Conservation (phyloP, 106 monocot genomes). For the Apostasia shenzhenica region DNA sequence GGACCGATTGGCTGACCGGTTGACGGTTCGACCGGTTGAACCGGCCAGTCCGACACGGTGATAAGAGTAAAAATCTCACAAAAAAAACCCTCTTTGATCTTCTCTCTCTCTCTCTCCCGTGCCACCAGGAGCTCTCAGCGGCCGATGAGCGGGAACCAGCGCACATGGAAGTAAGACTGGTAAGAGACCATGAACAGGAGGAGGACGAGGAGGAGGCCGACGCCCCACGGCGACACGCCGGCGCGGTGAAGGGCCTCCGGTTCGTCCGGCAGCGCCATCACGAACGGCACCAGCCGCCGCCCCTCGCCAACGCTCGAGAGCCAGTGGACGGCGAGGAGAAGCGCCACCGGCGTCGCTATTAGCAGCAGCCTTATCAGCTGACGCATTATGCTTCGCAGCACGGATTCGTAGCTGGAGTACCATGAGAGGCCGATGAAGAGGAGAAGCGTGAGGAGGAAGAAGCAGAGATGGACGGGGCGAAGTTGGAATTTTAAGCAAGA, state of each 20-base stretch:
- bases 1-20: too few relatives aligned
- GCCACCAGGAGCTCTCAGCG: not conserved
- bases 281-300: constrained; percentile 7
- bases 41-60: too few relatives aligned
- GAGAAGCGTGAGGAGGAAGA: constrained; percentile 46
- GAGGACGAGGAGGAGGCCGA: constrained; percentile 40
- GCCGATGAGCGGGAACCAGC: constrained; percentile 54
- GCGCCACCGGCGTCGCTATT: constrained; percentile 33
- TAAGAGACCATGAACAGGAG: constrained; percentile 66
- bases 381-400: constrained; percentile 27
- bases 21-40: too few relatives aligned
- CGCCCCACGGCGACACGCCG: constrained; percentile 67
- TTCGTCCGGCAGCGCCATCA: constrained; percentile 16
- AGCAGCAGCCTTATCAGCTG: constrained; percentile 29
- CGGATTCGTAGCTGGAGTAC: constrained; percentile 56
- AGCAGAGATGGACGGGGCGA: constrained; percentile 54
- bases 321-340: constrained; percentile 41
- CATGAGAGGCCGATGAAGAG: constrained; percentile 41
- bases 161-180: constrained; percentile 40
- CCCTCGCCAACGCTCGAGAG: constrained; percentile 21
- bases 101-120: too few relatives aligned
- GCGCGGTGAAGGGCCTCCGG: constrained; percentile 36
- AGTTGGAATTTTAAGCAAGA: too few relatives aligned
- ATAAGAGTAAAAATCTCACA: too few relatives aligned
- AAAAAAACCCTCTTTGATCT: too few relatives aligned